These are phyloP conservation scores for Dendrobium huoshanense DNA, from an alignment of 106 monocot species.

Conservation along the genomic window DNA sequence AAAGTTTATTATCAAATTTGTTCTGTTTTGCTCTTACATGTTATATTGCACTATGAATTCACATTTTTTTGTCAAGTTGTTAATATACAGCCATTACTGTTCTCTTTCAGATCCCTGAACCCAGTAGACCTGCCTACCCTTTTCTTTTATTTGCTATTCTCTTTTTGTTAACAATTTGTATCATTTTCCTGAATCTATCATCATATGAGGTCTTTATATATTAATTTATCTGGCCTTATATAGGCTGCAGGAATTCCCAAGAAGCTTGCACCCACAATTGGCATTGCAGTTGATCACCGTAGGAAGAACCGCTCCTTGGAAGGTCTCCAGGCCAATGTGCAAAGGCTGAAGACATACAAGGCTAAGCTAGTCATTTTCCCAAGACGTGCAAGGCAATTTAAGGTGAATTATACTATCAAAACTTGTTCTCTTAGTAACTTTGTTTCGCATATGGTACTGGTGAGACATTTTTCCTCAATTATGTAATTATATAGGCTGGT, in stretches of 20 bases:
- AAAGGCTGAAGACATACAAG: slow-evolving; percentile 47
- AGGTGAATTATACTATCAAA: slow-evolving; percentile 25
- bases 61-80: no score
- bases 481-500: slow-evolving; percentile 23
- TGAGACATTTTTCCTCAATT: no score
- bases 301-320: slow-evolving; percentile 40
- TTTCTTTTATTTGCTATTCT: no score
- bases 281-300: slow-evolving; percentile 63
- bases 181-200: no score
- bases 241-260: slow-evolving; percentile 57
- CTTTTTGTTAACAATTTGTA: no score
- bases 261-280: slow-evolving; percentile 59
- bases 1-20: background rate
- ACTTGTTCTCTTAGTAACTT: no score
- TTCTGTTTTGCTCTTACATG: background rate
- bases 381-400: slow-evolving; percentile 32
- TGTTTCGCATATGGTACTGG: no score
- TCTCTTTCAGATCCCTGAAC: no score
- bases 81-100: no score
- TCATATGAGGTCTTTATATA: background rate
- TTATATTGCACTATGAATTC: background rate
- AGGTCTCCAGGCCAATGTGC: slow-evolving; percentile 47
- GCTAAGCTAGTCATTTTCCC: slow-evolving; percentile 52
- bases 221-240: background rate
- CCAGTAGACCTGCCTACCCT: no score